Evolutionary conservation across 192 early-diverging fungal genomes (phyloP).

Genomic region (Dispira parvispora): DNA sequence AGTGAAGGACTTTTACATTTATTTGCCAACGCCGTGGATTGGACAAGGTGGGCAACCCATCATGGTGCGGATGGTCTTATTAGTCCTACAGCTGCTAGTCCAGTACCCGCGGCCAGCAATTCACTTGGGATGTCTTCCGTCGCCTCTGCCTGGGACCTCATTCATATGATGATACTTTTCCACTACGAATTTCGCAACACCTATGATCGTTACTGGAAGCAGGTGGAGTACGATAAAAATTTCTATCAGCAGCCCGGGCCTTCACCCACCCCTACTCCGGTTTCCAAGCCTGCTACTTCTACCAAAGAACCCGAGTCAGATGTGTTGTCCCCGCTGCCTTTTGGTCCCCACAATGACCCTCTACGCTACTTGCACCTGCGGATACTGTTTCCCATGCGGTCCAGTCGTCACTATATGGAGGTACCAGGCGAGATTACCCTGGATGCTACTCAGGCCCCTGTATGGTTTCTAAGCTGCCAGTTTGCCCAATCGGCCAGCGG

Average conservation of each 20-base stretch:
- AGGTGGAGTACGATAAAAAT: constrained; percentile 19
- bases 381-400: constrained; percentile 19
- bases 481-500: constrained; percentile 24
- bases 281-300: neutral
- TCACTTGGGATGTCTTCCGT: neutral
- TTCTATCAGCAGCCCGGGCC: neutral
- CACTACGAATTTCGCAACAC: constrained; percentile 1
- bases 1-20: constrained; percentile 24
- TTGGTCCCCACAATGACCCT: constrained; percentile 26
- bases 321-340: neutral
- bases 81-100: neutral
- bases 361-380: constrained; percentile 17
- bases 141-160: neutral
- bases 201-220: constrained; percentile 17
- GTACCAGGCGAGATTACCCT: constrained; percentile 17
- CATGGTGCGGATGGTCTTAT: too few species aligned
- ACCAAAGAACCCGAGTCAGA: neutral
- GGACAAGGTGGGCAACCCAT: constrained; percentile 15
- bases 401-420: constrained; percentile 21
- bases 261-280: neutral
- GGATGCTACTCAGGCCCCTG: constrained; percentile 20
- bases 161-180: neutral
- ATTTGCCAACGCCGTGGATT: constrained; percentile 20
- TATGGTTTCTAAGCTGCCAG: constrained; percentile 21
- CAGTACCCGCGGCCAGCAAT: neutral